Percentiles rank a stretch among this genome's conserved stretches.
Evolutionary conservation across 495 filamentous ascomycete genomes (phyloP).

Genomic region (Viridothelium virens): DNA sequence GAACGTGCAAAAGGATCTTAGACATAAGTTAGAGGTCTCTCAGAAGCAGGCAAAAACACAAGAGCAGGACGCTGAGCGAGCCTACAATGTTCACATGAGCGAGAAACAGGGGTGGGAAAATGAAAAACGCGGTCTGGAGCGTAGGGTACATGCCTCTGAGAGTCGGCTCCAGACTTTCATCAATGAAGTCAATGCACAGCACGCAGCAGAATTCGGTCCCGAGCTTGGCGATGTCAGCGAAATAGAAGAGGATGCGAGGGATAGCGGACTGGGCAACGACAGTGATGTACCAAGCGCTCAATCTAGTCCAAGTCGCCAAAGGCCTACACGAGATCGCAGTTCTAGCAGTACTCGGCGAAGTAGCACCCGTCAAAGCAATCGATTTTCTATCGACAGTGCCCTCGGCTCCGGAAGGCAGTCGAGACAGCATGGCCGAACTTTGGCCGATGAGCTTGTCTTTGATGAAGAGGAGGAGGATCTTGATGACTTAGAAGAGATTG

Average conservation of each 20-base stretch:
- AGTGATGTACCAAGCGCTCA: slow-evolving; percentile 69
- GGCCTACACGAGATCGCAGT: slow-evolving; percentile 47
- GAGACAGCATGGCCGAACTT: slow-evolving; percentile 59
- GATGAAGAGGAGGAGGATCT: slow-evolving; percentile 64
- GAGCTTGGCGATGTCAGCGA: slow-evolving; percentile 40
- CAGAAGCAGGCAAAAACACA: slow-evolving; percentile 71
- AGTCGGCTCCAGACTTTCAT: slow-evolving; percentile 73
- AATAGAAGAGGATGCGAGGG: slow-evolving; percentile 45
- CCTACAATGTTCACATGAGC: slow-evolving; percentile 65
- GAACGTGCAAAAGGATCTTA: slow-evolving; percentile 63
- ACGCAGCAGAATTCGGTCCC: slow-evolving; percentile 43
- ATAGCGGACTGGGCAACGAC: slow-evolving; percentile 41
- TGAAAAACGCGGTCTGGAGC: slow-evolving; percentile 71
- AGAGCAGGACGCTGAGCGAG: slow-evolving; percentile 74
- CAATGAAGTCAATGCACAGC: slow-evolving; percentile 71
- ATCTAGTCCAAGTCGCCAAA: slow-evolving; percentile 68
- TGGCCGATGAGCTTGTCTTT: slow-evolving; percentile 85
- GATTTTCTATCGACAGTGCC: slow-evolving; percentile 13
- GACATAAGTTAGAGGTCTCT: slow-evolving; percentile 65
- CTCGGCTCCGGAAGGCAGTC: slow-evolving; percentile 42
- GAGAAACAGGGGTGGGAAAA: slow-evolving; percentile 78
- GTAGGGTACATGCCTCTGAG: slow-evolving; percentile 79
- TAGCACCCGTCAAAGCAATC: slow-evolving; percentile 47
- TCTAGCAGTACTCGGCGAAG: slow-evolving; percentile 44
- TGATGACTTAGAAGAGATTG: slow-evolving; percentile 43